Conservation (phyloP, 2,329 filamentous ascomycete species). For the Balansia obtecta region DNA sequence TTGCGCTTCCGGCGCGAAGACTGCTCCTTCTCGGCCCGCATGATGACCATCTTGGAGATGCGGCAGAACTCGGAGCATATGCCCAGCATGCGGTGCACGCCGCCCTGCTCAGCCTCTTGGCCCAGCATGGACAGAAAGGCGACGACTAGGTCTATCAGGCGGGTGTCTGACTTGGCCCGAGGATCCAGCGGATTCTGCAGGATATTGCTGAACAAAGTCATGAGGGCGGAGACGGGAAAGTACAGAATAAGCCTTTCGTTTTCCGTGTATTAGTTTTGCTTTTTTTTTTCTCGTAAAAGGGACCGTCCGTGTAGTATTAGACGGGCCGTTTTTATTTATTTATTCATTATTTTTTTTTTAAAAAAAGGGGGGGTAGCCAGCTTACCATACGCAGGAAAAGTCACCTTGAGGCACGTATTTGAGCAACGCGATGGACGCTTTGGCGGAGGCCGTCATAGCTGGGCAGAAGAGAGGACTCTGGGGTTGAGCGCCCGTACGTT, state of each 20-base stretch:
- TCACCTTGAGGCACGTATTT: conserved; percentile 96
- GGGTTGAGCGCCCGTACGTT: conserved; percentile 88
- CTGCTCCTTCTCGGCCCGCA: conserved; percentile 80
- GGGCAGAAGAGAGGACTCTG: conserved; percentile 84
- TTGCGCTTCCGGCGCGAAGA: conserved; percentile 76
- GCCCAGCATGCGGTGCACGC: conserved; percentile 84
- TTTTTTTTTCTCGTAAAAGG: not conserved
- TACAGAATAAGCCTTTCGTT: conserved; percentile 72
- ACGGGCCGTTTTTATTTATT: too few relatives aligned
- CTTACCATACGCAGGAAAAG: conserved; percentile 87
- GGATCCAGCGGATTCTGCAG: conserved; percentile 88
- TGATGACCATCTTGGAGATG: conserved; percentile 80
- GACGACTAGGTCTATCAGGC: conserved; percentile 85
- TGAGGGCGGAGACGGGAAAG: conserved; percentile 88
- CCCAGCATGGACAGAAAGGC: conserved; percentile 82
- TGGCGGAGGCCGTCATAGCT: conserved; percentile 85
- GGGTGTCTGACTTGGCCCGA: conserved; percentile 75
- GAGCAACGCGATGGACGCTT: conserved; percentile 84
- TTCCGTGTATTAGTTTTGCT: not conserved
- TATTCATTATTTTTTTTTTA: too few relatives aligned
- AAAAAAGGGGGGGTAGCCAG: not conserved
- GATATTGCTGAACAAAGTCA: conserved; percentile 93
- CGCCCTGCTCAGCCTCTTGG: conserved; percentile 80
- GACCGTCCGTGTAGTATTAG: not conserved
- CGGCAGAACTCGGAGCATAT: conserved; percentile 95